phyloP scores from a whole-genome alignment of 371 early-diverging fungal genomes.

The Mucor indicus region DNA sequence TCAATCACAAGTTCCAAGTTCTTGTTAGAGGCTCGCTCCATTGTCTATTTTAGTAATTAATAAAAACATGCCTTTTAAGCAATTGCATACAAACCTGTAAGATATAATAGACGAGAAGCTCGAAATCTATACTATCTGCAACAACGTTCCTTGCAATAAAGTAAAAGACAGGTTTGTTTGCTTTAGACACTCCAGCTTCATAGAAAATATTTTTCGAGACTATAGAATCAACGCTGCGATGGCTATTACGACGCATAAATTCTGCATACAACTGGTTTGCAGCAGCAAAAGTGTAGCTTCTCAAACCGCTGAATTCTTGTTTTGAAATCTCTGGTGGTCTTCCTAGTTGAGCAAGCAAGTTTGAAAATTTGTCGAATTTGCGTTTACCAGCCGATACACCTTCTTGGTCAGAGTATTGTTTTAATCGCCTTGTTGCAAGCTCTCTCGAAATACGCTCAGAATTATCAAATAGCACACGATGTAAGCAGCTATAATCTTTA shows the following conservation, averaged over 20 bases:
- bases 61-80: neutral
- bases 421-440: constrained; percentile 47
- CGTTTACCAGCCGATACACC: constrained; percentile 39
- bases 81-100: constrained; percentile 51
- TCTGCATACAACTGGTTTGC: constrained; percentile 69
- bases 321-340: constrained; percentile 55
- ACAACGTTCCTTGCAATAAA: constrained; percentile 76
- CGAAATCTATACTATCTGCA: constrained; percentile 81
- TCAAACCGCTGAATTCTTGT: constrained; percentile 47
- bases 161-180: constrained; percentile 79
- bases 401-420: constrained; percentile 32
- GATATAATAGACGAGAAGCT: constrained; percentile 70
- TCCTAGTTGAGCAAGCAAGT: constrained; percentile 82
- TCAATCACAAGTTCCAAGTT: constrained; percentile 82
- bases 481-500: constrained; percentile 59
- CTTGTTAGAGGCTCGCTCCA: constrained; percentile 57
- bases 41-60: constrained; percentile 32
- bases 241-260: constrained; percentile 77
- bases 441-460: constrained; percentile 70
- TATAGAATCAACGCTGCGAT: constrained; percentile 62
- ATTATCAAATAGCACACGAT: constrained; percentile 69
- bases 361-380: constrained; percentile 73
- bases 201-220: constrained; percentile 72
- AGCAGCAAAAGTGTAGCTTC: constrained; percentile 47
- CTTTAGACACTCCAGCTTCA: constrained; percentile 77